Evolutionary conservation across 2,329 filamentous ascomycete species (phyloP), one percentile per base, ranked within the genome.

Genomic region (Esteya vermicola): DNA sequence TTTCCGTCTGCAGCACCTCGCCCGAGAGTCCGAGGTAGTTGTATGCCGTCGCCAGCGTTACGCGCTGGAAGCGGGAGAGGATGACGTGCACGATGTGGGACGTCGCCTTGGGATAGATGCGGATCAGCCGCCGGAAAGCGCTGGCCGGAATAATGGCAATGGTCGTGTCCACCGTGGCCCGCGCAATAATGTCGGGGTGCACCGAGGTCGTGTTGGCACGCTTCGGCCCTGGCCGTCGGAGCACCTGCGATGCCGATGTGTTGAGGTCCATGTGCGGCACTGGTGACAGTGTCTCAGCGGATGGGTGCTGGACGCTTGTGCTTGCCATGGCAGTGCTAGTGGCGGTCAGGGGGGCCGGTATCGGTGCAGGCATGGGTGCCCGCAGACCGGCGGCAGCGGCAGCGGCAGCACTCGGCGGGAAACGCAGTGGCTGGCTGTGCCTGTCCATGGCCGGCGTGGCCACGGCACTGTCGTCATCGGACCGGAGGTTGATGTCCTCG

Each of bases 51-150:
- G 88, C 83, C 39, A 98, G 75, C 0, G 91, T 98, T 3, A 98
- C 93, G 49, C 93, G 71, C 55, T 98, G 89, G 38, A 98, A 79
- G 36, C 93, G 75, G 3, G 93, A 95, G 25, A 98, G 63, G 45
- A 98, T 98, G 34, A 98, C 89, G 54, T 98, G 91, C 6, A 98
- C 86, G 47, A 98, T 96, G 53, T 98, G 93, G 2, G 91, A 81
- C 3, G 91, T 95, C 9, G 93, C 88, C 62, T 93, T 93, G 9
- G 91, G 91, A 51, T 96, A 98, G 20, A 95, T 80, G 53, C 85
- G 78, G 38, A 93, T 98, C 39, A 98, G 66, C 9, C 93, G 78
- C 39, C 86, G 78, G 52, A 98, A 98, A 4, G 91, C 93, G 54
- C 86, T 94, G 1, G 91, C 91, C 1, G 93, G 93, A 42, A 98